phyloP scores from a whole-genome alignment of 139 green algal species.

The Chlorella vulgaris region DNA sequence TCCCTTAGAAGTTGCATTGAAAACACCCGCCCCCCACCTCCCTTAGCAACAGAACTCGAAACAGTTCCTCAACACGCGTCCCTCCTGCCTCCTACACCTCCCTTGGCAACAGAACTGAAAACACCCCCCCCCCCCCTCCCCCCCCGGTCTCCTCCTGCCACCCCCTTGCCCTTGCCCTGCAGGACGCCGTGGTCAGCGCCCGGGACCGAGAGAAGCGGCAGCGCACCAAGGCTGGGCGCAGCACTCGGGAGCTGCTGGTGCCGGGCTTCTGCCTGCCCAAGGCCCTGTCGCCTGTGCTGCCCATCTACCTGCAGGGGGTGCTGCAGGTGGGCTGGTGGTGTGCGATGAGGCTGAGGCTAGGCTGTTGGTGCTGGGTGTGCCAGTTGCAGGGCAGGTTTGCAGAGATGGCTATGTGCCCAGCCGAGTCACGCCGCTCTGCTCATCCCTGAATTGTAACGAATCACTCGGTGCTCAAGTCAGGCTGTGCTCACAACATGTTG shows the following conservation, averaged over 20 bases:
- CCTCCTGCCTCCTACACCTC: neutral
- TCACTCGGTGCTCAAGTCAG: too few relatives aligned
- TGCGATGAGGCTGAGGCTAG: too few relatives aligned
- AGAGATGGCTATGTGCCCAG: too few relatives aligned
- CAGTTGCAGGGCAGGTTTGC: too few relatives aligned
- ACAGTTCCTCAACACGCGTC: neutral
- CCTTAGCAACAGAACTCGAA: too few relatives aligned
- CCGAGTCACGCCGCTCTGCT: too few relatives aligned
- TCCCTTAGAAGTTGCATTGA: too few relatives aligned
- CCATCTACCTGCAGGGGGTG: constrained; percentile 93
- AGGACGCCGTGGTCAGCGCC: constrained; percentile 75
- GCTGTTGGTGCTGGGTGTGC: too few relatives aligned
- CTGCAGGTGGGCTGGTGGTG: constrained; percentile 60
- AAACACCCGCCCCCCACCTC: too few relatives aligned
- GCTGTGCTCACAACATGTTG: too few relatives aligned
- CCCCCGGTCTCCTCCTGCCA: neutral
- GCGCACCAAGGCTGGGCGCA: constrained; percentile 30
- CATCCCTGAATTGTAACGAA: too few relatives aligned
- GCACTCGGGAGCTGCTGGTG: constrained; percentile 60
- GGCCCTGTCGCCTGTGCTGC: constrained; percentile 87
- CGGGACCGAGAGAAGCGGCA: constrained; percentile 83
- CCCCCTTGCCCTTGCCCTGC: constrained; percentile 23
- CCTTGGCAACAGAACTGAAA: neutral
- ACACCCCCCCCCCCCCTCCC: neutral
- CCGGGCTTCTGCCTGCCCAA: constrained; percentile 89